Percentiles rank a stretch among this genome's conserved stretches.
phyloP scores from a whole-genome alignment of 345 rosid genomes.

The Syzygium jambos region DNA sequence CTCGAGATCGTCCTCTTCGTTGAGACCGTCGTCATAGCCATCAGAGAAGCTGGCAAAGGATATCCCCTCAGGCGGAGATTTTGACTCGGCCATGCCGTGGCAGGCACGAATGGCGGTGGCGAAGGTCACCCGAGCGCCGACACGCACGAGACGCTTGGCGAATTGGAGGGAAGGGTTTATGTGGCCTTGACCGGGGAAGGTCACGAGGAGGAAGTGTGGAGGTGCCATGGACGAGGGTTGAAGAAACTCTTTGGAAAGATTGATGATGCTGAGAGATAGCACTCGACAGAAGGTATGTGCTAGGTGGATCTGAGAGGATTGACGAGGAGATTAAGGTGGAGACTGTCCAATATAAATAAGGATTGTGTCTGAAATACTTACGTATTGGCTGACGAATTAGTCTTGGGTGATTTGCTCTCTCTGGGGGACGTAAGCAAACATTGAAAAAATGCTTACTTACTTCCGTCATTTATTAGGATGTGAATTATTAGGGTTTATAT shows the following conservation, averaged over 20 bases:
- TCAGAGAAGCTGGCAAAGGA: slow-evolving; percentile 44
- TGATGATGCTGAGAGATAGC: neutral
- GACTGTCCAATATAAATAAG: neutral
- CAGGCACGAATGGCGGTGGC: slow-evolving; percentile 21
- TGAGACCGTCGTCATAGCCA: slow-evolving; percentile 47
- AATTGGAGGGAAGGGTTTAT: slow-evolving; percentile 51
- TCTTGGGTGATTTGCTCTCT: neutral
- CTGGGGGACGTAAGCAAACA: neutral
- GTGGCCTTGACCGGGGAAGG: slow-evolving; percentile 49
- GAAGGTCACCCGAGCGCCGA: slow-evolving; percentile 45
- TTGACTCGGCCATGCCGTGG: slow-evolving; percentile 27
- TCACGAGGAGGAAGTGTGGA: neutral
- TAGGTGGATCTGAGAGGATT: neutral
- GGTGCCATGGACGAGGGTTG: neutral
- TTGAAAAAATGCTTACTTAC: neutral
- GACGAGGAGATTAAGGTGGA: neutral
- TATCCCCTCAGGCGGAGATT: slow-evolving; percentile 9
- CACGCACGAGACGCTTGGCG: slow-evolving; percentile 44
- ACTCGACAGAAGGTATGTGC: neutral
- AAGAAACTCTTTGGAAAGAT: neutral
- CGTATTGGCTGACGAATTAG: too few relatives aligned
- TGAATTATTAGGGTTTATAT: too few relatives aligned
- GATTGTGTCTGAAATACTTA: too few relatives aligned
- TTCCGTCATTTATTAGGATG: too few relatives aligned
- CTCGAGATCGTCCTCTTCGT: slow-evolving; percentile 8